phyloP scores from a whole-genome alignment of 2,329 filamentous ascomycete genomes.

The Colletotrichum sp. region DNA sequence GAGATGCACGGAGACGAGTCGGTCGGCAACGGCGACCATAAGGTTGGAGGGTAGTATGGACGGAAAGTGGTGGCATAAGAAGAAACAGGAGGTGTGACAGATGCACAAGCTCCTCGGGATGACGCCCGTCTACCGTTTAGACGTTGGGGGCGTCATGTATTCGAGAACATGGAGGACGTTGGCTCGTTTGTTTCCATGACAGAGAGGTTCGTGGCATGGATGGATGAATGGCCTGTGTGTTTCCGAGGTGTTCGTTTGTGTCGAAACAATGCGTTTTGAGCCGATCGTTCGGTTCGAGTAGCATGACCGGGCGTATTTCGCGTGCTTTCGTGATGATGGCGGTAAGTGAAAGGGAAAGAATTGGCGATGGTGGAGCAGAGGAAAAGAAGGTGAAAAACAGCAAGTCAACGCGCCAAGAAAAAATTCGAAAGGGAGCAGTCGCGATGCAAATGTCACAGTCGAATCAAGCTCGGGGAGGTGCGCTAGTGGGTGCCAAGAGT shows the following conservation, averaged over 20 bases:
- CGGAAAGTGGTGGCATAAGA: not conserved
- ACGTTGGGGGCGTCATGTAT: not conserved
- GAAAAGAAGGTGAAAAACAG: not conserved
- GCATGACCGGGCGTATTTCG: not conserved
- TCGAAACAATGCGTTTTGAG: not conserved
- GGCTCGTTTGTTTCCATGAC: not conserved
- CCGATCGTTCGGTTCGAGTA: not conserved
- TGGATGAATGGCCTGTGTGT: not conserved
- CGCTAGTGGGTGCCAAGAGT: slow-evolving; percentile 13
- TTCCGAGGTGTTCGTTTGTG: not conserved
- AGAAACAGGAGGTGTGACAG: not conserved
- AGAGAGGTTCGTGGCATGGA: not conserved
- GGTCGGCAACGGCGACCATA: not conserved
- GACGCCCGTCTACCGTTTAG: not conserved
- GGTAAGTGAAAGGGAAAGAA: not conserved
- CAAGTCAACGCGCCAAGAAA: not conserved
- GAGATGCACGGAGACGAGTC: not conserved
- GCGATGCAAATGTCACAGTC: not conserved
- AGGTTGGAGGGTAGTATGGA: not conserved
- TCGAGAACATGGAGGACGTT: not conserved
- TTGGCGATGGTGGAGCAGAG: not conserved
- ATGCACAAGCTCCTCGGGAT: not conserved
- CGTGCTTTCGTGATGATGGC: not conserved
- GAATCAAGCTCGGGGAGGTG: slow-evolving; percentile 10
- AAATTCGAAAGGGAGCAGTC: not conserved